Conservation (phyloP, 305 asterid genomes). For the Ajuga reptans region DNA sequence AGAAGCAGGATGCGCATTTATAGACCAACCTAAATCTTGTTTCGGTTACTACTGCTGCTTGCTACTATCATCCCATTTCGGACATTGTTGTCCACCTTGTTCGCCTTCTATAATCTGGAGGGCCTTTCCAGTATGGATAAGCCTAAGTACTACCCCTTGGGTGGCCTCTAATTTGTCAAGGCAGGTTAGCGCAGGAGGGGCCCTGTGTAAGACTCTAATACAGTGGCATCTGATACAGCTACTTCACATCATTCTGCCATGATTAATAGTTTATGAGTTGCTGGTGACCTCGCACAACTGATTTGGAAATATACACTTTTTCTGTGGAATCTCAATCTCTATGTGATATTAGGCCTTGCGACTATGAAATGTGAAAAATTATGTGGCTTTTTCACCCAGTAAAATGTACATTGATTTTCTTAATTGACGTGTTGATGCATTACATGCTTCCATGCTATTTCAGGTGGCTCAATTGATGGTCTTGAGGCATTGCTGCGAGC, state of each 20-base stretch:
- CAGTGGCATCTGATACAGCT: neutral
- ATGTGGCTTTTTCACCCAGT: neutral
- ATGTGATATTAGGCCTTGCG: neutral
- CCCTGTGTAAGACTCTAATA: neutral
- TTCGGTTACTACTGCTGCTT: neutral
- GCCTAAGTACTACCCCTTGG: neutral
- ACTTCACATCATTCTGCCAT: neutral
- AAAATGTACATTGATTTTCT: constrained; percentile 15
- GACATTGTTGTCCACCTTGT: neutral
- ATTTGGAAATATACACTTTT: neutral
- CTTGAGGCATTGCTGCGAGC: constrained; percentile 80
- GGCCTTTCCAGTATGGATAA: neutral
- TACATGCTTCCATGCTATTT: constrained; percentile 25
- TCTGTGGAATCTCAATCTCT: constrained; percentile 1
- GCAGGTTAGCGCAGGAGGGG: neutral
- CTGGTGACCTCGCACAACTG: neutral
- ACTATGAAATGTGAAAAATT: constrained; percentile 14
- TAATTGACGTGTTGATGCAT: constrained; percentile 7
- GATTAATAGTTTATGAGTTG: neutral
- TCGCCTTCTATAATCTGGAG: neutral
- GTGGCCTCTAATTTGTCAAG: neutral
- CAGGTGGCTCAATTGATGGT: constrained; percentile 86
- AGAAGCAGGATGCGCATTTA: neutral
- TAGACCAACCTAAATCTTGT: neutral
- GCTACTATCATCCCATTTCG: neutral